phyloP scores from a whole-genome alignment of 768 basidiomycete species.

The Xerocomellus chrysenteron region DNA sequence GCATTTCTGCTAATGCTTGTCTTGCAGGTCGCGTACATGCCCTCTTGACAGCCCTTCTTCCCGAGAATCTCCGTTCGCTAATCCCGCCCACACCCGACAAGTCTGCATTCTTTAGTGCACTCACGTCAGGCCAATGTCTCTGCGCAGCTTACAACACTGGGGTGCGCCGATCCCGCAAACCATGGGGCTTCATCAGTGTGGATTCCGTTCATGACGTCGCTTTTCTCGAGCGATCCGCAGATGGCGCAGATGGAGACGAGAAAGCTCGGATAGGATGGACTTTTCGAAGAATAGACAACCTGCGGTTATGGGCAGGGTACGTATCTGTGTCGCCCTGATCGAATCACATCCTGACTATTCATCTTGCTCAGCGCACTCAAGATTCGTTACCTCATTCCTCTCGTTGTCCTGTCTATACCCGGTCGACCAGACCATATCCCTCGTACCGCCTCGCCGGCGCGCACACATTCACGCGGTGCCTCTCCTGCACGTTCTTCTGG shows the following conservation, averaged over 20 bases:
- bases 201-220: slow-evolving; percentile 80
- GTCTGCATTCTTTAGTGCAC: slow-evolving; percentile 46
- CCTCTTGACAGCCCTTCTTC: slow-evolving; percentile 59
- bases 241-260: slow-evolving; percentile 37
- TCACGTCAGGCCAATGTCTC: slow-evolving; percentile 77
- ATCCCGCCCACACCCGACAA: slow-evolving; percentile 36
- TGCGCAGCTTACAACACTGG: slow-evolving; percentile 80
- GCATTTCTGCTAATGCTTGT: slow-evolving; percentile 1
- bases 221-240: slow-evolving; percentile 54
- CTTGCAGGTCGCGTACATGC: slow-evolving; percentile 61
- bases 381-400: slow-evolving; percentile 74
- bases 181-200: slow-evolving; percentile 84
- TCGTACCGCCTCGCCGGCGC: slow-evolving; percentile 23
- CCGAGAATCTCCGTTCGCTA: slow-evolving; percentile 47
- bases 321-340: slow-evolving; percentile 26
- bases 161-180: slow-evolving; percentile 75
- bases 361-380: slow-evolving; percentile 64
- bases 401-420: slow-evolving; percentile 51
- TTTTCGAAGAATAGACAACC: slow-evolving; percentile 82
- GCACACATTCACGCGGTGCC: slow-evolving; percentile 16
- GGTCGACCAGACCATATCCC: slow-evolving; percentile 28
- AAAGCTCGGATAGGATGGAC: slow-evolving; percentile 68
- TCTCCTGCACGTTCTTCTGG: slow-evolving; percentile 24
- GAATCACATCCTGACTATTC: background rate
- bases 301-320: slow-evolving; percentile 82